Evolutionary conservation across 495 filamentous ascomycete genomes (phyloP), one percentile per base, ranked within the genome.

Genomic region (Podospora conica): DNA sequence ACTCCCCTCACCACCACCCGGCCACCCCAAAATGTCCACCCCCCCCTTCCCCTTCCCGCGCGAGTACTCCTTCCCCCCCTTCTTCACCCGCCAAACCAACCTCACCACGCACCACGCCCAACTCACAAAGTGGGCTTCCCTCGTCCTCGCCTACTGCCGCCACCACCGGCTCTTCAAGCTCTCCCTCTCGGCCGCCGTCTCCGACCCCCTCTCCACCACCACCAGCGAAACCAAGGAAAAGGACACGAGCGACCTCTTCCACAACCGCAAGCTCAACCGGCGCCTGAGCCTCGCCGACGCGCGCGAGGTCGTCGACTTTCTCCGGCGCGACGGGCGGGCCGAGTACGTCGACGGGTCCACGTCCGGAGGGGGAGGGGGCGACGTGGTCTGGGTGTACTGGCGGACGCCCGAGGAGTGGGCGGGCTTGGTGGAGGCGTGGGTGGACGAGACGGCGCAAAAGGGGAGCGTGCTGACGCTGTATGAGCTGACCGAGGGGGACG

Each of bases 81-180:
- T 91, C 86, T 91, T 86, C 85, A 89, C 87, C 67, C 83, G 82
- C 68, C 94, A 98, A 81, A 87, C 89, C 56, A 93, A 92, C 81
- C 81, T 80, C 68, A 79, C 82, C 28, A 96, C 91, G 11, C 90
- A 86, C 71, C 83, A 85, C 76, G 83, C 86, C 23, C 95, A 98
- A 75, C 86, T 92, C 61, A 77, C 82, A 33, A 91, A 90, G 79
- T 98, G 95, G 95, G 87, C 89, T 53, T 73, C 85, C n/a, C 85
- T 96, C 20, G 87, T 98, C 71, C 91, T 90, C 65, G 70, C 87
- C 70, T 98, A 95, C 88, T 93, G 91, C 76, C 85, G 86, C 0
- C 82, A 89, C 74, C 85, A 94, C 77, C 86, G 83, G 53, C 73
- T 90, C 70, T 96, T 85, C 81, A 84, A 85, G 29, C 83, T 97